These are phyloP conservation scores for Oryza officinalis DNA, from an alignment of 176 grass and related monocot genomes.

Conservation along the genomic window DNA sequence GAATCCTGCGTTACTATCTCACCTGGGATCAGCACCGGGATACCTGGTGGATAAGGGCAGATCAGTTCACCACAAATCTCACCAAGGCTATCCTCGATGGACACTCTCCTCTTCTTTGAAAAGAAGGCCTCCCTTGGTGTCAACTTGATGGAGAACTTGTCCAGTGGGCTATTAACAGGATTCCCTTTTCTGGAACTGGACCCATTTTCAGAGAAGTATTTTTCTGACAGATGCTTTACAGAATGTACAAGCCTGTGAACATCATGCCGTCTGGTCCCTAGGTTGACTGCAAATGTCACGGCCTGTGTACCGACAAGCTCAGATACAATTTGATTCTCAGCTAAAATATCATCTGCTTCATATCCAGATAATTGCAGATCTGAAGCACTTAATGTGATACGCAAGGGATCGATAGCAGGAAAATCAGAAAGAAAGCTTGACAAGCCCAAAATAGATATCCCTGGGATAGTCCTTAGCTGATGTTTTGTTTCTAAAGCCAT, in stretches of 20 bases:
- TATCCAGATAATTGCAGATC: slow-evolving; percentile 59
- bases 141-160: slow-evolving; percentile 43
- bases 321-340: slow-evolving; percentile 51
- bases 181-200: slow-evolving; percentile 8
- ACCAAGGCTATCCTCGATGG: slow-evolving; percentile 59
- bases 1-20: slow-evolving; percentile 69
- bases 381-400: slow-evolving; percentile 60
- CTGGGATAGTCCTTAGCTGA: slow-evolving; percentile 51
- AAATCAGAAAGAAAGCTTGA: slow-evolving; percentile 61
- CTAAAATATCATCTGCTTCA: slow-evolving; percentile 58
- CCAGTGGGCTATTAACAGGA: slow-evolving; percentile 30
- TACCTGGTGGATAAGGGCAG: slow-evolving; percentile 83
- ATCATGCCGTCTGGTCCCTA: slow-evolving; percentile 72
- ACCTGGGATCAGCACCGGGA: slow-evolving; percentile 74
- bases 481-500: slow-evolving; percentile 53
- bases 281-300: slow-evolving; percentile 69
- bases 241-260: slow-evolving; percentile 58
- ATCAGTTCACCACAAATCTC: slow-evolving; percentile 89
- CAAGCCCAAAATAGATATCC: slow-evolving; percentile 65
- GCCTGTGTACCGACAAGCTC: slow-evolving; percentile 70
- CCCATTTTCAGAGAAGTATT: slow-evolving; percentile 43
- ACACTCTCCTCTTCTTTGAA: slow-evolving; percentile 62
- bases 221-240: slow-evolving; percentile 51
- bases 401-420: slow-evolving; percentile 71
- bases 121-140: slow-evolving; percentile 83